Percentiles rank a stretch among this genome's conserved stretches.
Conservation (phyloP, 305 asterid species). For the Fraxinus angustifolia region DNA sequence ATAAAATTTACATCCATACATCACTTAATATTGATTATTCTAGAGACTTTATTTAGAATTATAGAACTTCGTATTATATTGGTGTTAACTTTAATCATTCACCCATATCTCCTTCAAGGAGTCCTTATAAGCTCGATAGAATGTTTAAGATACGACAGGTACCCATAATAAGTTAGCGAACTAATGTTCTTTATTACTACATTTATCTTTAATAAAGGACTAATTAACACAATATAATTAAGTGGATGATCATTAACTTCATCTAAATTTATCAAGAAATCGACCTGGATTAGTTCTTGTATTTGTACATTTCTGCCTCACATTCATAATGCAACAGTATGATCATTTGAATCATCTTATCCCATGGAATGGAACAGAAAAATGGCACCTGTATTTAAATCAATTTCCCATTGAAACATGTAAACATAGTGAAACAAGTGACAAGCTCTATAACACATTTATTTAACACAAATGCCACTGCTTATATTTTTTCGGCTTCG, state of each 20-base stretch:
- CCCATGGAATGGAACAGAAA: not conserved
- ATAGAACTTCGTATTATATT: not conserved
- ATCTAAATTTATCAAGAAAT: not conserved
- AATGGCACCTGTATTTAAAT: not conserved
- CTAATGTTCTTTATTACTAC: not conserved
- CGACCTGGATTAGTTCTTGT: not conserved
- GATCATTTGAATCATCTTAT: not conserved
- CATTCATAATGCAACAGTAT: not conserved
- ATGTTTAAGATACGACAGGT: not conserved
- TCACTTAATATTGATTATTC: not conserved
- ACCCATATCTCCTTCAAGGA: not conserved
- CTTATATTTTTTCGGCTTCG: not conserved
- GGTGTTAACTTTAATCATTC: not conserved
- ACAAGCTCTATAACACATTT: not conserved
- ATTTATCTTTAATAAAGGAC: not conserved
- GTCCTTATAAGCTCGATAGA: not conserved
- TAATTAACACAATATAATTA: not conserved
- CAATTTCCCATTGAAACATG: not conserved
- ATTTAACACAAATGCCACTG: not conserved
- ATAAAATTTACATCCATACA: not conserved
- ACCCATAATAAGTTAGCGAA: not conserved
- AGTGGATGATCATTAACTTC: not conserved
- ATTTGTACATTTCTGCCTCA: not conserved
- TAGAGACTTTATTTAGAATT: not conserved
- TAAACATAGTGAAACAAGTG: not conserved